Conservation (phyloP, 768 basidiomycete species). For the Podaxis sp. region DNA sequence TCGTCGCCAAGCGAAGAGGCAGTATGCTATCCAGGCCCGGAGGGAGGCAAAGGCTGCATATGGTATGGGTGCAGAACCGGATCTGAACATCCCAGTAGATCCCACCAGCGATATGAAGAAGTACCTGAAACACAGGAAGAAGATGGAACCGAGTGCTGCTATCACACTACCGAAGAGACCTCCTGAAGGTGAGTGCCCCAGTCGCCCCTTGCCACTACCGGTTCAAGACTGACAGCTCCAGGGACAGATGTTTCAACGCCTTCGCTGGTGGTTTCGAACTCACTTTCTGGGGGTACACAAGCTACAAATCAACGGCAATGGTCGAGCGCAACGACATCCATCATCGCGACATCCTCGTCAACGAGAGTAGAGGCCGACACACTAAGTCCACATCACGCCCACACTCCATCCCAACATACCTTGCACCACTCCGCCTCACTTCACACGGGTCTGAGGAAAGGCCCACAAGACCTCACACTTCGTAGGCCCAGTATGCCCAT, state of each 20-base stretch:
- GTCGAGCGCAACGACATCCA: neutral
- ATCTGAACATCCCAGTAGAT: slow-evolving; percentile 14
- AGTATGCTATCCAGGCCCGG: slow-evolving; percentile 15
- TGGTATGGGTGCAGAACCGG: neutral
- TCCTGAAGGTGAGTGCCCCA: neutral
- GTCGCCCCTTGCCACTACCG: too few species aligned
- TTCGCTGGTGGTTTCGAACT: neutral
- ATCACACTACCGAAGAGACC: neutral
- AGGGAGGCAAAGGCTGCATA: slow-evolving; percentile 16
- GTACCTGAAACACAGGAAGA: slow-evolving; percentile 10
- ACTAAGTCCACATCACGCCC: slow-evolving; percentile 6
- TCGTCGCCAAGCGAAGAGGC: slow-evolving; percentile 28
- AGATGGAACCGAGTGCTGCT: slow-evolving; percentile 8
- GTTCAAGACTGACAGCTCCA: neutral
- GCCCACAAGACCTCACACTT: slow-evolving; percentile 15
- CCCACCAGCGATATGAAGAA: slow-evolving; percentile 17
- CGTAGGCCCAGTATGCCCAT: slow-evolving; percentile 28
- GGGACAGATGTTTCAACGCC: neutral
- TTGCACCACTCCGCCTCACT: slow-evolving; percentile 27
- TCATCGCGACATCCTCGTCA: neutral
- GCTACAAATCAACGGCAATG: neutral
- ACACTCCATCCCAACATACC: slow-evolving; percentile 9
- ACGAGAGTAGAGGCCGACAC: slow-evolving; percentile 3
- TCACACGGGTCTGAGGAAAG: slow-evolving; percentile 19
- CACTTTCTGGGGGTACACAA: neutral